A percentile compares a stretch with the other conserved stretches of the same genome.
Conservation (phyloP, 495 filamentous ascomycete genomes). For the Aspergillus ellipticus region DNA sequence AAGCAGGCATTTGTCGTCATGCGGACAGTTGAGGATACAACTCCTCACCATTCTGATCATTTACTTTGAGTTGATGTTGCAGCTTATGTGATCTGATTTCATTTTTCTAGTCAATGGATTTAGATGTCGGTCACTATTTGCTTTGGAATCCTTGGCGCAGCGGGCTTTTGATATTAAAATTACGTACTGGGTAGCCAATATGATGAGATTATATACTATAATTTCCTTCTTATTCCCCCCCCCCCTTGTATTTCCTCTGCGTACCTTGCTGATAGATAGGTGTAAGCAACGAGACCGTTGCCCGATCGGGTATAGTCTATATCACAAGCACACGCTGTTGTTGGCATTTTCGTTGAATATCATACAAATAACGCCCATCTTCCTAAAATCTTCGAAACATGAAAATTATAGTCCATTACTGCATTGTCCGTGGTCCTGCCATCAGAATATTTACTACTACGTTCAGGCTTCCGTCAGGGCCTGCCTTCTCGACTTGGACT, state of each 20-base stretch:
- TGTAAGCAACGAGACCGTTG: no score
- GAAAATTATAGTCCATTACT: background rate
- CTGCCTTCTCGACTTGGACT: constrained; percentile 36
- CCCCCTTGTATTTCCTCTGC: no score
- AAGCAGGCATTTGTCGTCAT: background rate
- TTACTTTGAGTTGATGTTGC: no score
- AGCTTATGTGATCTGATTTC: no score
- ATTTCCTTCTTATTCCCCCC: no score
- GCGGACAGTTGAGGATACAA: background rate
- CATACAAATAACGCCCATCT: background rate
- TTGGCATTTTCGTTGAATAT: background rate
- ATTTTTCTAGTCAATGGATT: background rate
- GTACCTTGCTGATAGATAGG: no score
- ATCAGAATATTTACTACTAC: background rate
- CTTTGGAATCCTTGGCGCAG: background rate
- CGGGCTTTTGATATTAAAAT: background rate
- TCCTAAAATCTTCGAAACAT: background rate
- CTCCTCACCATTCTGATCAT: no score
- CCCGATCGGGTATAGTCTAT: no score
- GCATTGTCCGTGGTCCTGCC: background rate
- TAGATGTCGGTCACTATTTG: background rate
- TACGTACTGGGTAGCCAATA: background rate
- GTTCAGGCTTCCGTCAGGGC: constrained; percentile 11
- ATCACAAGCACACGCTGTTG: background rate
- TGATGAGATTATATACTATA: no score